A percentile compares a stretch with the other conserved stretches of the same genome.
Evolutionary conservation across 2,329 filamentous ascomycete genomes (phyloP).

Genomic region (Byssochlamys sp.): DNA sequence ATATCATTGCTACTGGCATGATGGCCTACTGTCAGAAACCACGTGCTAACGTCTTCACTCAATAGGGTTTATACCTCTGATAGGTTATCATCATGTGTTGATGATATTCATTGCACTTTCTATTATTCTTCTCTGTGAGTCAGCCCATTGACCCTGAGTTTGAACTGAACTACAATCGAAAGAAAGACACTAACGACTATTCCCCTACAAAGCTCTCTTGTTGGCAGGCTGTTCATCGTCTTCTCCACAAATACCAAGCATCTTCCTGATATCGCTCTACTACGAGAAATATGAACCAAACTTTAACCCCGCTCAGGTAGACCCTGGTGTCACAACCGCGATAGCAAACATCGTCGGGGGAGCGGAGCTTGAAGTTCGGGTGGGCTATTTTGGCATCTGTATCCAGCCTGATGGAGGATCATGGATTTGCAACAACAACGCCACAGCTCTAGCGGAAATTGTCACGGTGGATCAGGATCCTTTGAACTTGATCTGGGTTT

Average conservation of each 20-base stretch:
- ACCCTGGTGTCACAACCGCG: conserved; percentile 74
- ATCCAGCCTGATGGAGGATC: conserved; percentile 81
- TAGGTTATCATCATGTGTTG: conserved; percentile 73
- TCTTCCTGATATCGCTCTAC: conserved; percentile 97
- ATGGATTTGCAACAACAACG: conserved; percentile 95
- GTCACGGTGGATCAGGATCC: conserved; percentile 87
- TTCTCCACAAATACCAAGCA: conserved; percentile 84
- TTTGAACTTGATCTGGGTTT: conserved; percentile 92
- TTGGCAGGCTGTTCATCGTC: conserved; percentile 94
- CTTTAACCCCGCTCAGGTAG: conserved; percentile 77
- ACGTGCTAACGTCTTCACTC: not conserved
- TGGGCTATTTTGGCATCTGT: conserved; percentile 97
- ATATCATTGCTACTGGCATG: not conserved
- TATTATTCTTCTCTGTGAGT: conserved; percentile 89
- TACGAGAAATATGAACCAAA: conserved; percentile 76
- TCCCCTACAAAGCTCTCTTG: conserved; percentile 58
- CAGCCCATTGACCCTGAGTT: conserved; percentile 30
- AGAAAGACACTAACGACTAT: conserved; percentile 10
- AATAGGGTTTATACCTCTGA: conserved; percentile 49
- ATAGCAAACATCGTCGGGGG: conserved; percentile 82
- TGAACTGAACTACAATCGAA: conserved; percentile 10
- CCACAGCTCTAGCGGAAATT: conserved; percentile 81
- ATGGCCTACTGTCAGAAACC: not conserved
- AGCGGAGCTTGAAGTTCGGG: conserved; percentile 76
- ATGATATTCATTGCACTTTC: conserved; percentile 93